Evolutionary conservation across 768 basidiomycete species (phyloP).

Genomic region (Leccinum fibrillosum): DNA sequence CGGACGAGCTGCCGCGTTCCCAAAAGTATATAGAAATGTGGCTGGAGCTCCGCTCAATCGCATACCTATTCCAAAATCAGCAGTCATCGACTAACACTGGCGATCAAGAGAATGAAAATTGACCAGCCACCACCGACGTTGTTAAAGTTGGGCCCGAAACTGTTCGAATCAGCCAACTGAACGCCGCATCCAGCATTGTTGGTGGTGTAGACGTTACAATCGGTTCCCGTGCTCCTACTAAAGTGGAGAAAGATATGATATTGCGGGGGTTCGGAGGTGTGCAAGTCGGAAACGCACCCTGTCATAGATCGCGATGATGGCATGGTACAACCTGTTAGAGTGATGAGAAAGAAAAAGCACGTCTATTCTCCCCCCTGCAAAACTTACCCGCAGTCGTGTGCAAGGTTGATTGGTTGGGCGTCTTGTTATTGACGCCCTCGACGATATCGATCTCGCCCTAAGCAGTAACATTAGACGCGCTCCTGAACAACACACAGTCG

Average conservation of each 20-base stretch:
- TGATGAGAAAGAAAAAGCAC: not conserved
- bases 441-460: slow-evolving; percentile 34
- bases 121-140: slow-evolving; percentile 37
- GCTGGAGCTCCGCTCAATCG: slow-evolving; percentile 26
- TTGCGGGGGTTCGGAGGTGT: not conserved
- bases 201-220: slow-evolving; percentile 27
- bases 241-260: not conserved
- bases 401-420: slow-evolving; percentile 30
- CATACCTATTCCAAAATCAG: slow-evolving; percentile 30
- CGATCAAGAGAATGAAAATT: not conserved
- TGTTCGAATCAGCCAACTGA: slow-evolving; percentile 19
- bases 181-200: slow-evolving; percentile 35
- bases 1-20: slow-evolving; percentile 33
- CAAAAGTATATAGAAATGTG: slow-evolving; percentile 41
- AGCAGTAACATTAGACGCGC: not conserved
- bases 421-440: slow-evolving; percentile 31
- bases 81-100: not conserved
- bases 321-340: slow-evolving; percentile 28
- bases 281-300: slow-evolving; percentile 25
- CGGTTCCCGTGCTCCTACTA: slow-evolving; percentile 13
- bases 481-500: no score
- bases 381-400: slow-evolving; percentile 25
- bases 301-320: slow-evolving; percentile 26
- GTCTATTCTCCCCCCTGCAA: no score
- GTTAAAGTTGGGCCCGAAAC: slow-evolving; percentile 37